Conservation (phyloP, 352 stramenopile genomes). For the Phytophthora hibernalis region DNA sequence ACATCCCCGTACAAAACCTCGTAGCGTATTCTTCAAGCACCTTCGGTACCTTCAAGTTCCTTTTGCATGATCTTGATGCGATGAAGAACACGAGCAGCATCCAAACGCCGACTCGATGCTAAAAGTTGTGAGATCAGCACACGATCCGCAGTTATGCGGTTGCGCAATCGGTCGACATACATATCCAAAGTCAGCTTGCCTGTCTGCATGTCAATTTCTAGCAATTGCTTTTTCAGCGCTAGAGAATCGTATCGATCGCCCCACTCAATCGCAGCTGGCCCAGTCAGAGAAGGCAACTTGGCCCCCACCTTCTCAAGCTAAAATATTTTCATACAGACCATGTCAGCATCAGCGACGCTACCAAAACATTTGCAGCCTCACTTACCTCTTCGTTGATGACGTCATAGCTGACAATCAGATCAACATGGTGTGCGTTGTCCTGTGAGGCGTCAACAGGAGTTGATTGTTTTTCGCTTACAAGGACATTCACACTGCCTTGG, state of each 20-base stretch:
- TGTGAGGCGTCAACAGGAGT: neutral
- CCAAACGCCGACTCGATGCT: conserved; percentile 47
- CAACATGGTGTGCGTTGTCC: conserved; percentile 65
- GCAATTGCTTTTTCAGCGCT: conserved; percentile 77
- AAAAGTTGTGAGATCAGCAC: conserved; percentile 55
- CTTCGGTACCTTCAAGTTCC: conserved; percentile 60
- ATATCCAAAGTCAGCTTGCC: conserved; percentile 77
- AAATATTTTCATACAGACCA: neutral
- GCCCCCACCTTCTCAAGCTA: conserved; percentile 75
- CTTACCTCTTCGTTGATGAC: conserved; percentile 86
- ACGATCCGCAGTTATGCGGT: conserved; percentile 61
- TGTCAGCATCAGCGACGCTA: conserved; percentile 6
- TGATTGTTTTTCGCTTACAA: conserved; percentile 7
- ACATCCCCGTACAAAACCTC: conserved; percentile 1
- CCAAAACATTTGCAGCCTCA: neutral
- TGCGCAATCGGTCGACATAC: conserved; percentile 64
- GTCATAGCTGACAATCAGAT: conserved; percentile 87
- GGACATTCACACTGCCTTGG: neutral
- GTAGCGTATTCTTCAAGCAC: conserved; percentile 20
- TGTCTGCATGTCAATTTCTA: conserved; percentile 87
- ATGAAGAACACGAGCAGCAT: conserved; percentile 75
- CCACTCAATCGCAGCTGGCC: conserved; percentile 41
- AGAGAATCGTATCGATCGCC: conserved; percentile 73
- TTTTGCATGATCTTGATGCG: conserved; percentile 85
- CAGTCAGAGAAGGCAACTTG: conserved; percentile 53